Evolutionary conservation across 148 eudicot species (phyloP).

Genomic region (Fallopia convolvulus): DNA sequence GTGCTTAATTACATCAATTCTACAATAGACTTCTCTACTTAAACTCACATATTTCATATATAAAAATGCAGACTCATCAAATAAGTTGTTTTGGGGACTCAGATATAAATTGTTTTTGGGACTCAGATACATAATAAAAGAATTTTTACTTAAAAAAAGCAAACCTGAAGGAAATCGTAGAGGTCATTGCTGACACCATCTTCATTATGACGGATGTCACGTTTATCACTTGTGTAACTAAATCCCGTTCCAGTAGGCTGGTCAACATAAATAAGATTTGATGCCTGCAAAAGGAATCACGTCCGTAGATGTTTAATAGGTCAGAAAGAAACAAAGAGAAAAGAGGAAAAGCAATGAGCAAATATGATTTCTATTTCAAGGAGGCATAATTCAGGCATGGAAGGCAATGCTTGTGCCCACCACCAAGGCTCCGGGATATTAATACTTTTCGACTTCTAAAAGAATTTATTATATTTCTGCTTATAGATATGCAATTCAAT

Average conservation of each 20-base stretch:
- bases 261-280: conserved; percentile 76
- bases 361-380: neutral
- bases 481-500: neutral
- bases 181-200: conserved; percentile 58
- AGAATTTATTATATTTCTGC: neutral
- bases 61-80: neutral
- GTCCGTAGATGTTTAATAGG: neutral
- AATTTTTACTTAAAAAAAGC: neutral
- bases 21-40: neutral
- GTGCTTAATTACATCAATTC: neutral
- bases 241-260: conserved; percentile 92
- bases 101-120: neutral
- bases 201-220: conserved; percentile 52
- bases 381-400: too few relatives aligned
- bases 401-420: too few relatives aligned
- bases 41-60: neutral
- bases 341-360: neutral
- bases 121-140: neutral
- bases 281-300: conserved; percentile 33
- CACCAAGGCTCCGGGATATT: too few relatives aligned
- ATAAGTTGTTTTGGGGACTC: neutral
- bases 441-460: too few relatives aligned
- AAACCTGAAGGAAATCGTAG: conserved; percentile 80
- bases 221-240: conserved; percentile 48
- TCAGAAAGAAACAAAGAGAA: neutral